Evolutionary conservation across 2,329 filamentous ascomycete species (phyloP).

Genomic region (Phyllosticta capitalensis): DNA sequence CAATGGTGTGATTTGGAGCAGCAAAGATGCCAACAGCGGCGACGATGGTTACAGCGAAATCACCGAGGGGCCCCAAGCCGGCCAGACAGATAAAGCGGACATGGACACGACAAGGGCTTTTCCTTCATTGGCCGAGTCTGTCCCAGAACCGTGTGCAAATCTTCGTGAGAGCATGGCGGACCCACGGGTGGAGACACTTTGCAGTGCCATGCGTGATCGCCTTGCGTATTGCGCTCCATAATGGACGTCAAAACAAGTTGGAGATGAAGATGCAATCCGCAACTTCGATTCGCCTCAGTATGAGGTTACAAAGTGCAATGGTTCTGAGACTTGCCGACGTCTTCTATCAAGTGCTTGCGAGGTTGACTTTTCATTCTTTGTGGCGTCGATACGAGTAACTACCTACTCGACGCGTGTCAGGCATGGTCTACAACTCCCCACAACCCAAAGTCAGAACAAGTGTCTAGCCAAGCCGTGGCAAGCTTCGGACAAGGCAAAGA

Average conservation of each 20-base stretch:
- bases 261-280: neutral
- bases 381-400: neutral
- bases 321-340: neutral
- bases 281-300: neutral
- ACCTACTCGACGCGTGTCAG: neutral
- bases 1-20: conserved; percentile 10
- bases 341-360: neutral
- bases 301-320: neutral
- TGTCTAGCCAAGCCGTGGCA: neutral
- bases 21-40: conserved; percentile 9
- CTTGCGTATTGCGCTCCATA: neutral
- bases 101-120: neutral
- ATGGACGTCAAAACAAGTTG: neutral
- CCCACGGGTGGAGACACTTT: neutral
- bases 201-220: neutral
- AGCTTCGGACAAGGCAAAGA: neutral
- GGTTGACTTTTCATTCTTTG: neutral
- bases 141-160: neutral
- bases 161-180: neutral
- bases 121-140: neutral
- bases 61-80: conserved; percentile 2
- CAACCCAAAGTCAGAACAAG: neutral
- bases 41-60: conserved; percentile 7
- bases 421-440: neutral
- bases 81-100: conserved; percentile 4